A percentile compares a stretch with the other conserved stretches of the same genome.
These are phyloP conservation scores for Hyaloscypha variabilis DNA, from an alignment of 495 filamentous ascomycete species.

Conservation along the genomic window DNA sequence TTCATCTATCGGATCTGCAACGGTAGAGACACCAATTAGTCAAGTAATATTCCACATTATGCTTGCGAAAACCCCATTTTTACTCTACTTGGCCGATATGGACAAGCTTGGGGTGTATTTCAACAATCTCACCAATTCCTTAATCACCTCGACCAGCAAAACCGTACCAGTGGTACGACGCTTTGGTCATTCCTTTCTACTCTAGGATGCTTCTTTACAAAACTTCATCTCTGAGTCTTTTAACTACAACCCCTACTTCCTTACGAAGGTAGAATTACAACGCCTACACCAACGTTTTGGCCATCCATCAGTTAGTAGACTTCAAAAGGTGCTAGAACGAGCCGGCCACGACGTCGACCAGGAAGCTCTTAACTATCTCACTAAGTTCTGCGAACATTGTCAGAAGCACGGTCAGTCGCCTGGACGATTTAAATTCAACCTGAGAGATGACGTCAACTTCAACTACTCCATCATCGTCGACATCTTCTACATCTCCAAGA, in stretches of 20 bases:
- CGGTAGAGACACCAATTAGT: not conserved
- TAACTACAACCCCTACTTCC: not conserved
- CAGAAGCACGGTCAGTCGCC: constrained; percentile 17
- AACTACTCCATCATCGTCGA: constrained; percentile 27
- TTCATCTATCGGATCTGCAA: not conserved
- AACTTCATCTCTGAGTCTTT: not conserved
- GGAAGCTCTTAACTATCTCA: constrained; percentile 2
- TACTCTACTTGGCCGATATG: constrained; percentile 11
- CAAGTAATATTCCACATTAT: constrained; percentile 8
- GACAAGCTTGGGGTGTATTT: constrained; percentile 11
- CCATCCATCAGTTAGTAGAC: not conserved
- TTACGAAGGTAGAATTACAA: not conserved
- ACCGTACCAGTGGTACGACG: not conserved
- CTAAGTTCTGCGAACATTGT: constrained; percentile 20
- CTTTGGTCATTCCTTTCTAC: not conserved
- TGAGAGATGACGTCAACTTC: constrained; percentile 27
- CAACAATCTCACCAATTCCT: constrained; percentile 1
- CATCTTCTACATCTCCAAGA: constrained; percentile 26
- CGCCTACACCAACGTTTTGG: not conserved
- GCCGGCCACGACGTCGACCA: constrained; percentile 10
- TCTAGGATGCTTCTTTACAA: not conserved
- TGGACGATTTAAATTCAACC: constrained; percentile 25
- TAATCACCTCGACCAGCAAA: not conserved
- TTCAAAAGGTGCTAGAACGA: constrained; percentile 11
- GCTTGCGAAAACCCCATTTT: constrained; percentile 10